These are phyloP conservation scores for Boletus rufocinnamomeus DNA, from an alignment of 768 basidiomycete species.

Conservation along the genomic window DNA sequence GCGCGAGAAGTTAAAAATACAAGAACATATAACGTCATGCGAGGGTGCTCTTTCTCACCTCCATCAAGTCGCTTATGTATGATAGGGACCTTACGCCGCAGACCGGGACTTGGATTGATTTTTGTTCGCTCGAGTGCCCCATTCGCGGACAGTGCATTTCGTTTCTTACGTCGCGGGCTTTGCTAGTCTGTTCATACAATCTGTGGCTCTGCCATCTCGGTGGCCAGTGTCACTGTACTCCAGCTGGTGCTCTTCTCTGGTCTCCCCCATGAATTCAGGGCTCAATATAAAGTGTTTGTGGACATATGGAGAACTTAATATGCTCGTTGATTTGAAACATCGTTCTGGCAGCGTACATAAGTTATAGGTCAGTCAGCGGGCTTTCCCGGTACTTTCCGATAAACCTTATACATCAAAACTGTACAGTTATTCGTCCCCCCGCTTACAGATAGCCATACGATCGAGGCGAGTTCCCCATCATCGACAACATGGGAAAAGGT, in stretches of 20 bases:
- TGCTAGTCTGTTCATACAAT: not conserved
- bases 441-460: too few relatives aligned
- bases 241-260: not conserved
- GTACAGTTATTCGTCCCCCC: too few relatives aligned
- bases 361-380: too few relatives aligned
- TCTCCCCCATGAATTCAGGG: not conserved
- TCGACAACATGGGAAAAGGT: too few relatives aligned
- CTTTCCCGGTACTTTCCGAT: too few relatives aligned
- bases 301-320: too few relatives aligned
- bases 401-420: too few relatives aligned
- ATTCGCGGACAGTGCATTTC: not conserved
- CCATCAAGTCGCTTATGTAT: not conserved
- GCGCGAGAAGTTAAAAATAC: not conserved
- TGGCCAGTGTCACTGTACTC: not conserved
- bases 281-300: not conserved
- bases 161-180: too few relatives aligned
- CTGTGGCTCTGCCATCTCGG: not conserved
- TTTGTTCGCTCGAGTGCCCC: not conserved
- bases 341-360: too few relatives aligned
- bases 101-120: not conserved
- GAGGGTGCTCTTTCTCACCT: slow-evolving; percentile 1
- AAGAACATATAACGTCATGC: slow-evolving; percentile 1
- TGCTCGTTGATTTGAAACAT: too few relatives aligned
- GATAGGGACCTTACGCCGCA: not conserved
- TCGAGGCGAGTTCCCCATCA: too few relatives aligned